Evolutionary conservation across 2,329 filamentous ascomycete genomes (phyloP).

Genomic region (Exserohilum turcica): DNA sequence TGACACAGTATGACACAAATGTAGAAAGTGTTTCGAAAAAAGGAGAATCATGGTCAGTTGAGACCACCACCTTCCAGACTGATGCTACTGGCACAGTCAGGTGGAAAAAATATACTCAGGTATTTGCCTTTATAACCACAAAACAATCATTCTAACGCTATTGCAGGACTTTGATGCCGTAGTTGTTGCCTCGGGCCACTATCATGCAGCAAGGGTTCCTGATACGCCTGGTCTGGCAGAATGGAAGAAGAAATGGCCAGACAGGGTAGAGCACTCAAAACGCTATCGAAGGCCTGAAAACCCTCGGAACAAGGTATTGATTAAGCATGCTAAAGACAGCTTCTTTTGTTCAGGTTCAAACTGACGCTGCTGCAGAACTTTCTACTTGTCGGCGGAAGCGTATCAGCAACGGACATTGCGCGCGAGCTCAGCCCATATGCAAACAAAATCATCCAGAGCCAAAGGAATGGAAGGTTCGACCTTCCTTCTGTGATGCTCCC

Average conservation of each 20-base stretch:
- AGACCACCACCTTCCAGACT: constrained; percentile 52
- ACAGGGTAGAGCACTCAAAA: constrained; percentile 58
- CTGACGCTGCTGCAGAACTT: constrained; percentile 47
- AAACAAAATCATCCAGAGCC: constrained; percentile 59
- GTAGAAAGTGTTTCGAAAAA: constrained; percentile 60
- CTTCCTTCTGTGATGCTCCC: constrained; percentile 61
- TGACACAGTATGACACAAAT: constrained; percentile 63
- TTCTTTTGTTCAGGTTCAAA: background rate
- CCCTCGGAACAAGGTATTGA: constrained; percentile 57
- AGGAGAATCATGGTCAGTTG: constrained; percentile 57
- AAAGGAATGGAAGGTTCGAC: constrained; percentile 66
- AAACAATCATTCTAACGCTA: background rate
- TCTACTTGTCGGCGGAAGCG: constrained; percentile 61
- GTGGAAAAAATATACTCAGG: constrained; percentile 2
- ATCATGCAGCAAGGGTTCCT: constrained; percentile 58
- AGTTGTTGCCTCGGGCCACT: constrained; percentile 61
- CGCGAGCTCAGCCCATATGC: constrained; percentile 56
- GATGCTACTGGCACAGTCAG: constrained; percentile 17
- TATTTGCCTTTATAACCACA: background rate
- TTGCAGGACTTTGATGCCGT: constrained; percentile 55
- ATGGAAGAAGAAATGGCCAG: constrained; percentile 54
- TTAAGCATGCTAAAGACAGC: too few relatives aligned
- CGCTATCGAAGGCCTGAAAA: constrained; percentile 53
- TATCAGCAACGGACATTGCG: constrained; percentile 61
- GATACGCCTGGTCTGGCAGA: constrained; percentile 55